These are phyloP conservation scores for Cryptococcus depauperatus DNA, from an alignment of 1,284 basidiomycete genomes.

Conservation along the genomic window DNA sequence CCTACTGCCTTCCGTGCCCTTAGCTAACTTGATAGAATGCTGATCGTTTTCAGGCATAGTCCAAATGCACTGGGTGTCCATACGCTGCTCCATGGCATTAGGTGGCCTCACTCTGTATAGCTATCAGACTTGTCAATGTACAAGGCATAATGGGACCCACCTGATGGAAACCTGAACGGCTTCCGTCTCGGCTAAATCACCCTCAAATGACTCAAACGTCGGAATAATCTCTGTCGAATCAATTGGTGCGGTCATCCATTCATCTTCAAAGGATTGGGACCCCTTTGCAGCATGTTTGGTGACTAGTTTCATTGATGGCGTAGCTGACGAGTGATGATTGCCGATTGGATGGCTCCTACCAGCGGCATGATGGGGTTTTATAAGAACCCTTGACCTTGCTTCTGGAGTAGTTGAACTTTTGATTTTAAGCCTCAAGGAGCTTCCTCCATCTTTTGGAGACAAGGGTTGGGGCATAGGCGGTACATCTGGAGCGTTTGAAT, in stretches of 20 bases:
- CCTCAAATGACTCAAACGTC: conserved; percentile 11
- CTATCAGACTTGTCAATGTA: neutral
- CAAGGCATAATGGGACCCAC: conserved; percentile 43
- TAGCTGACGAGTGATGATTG: neutral
- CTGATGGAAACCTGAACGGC: conserved; percentile 82
- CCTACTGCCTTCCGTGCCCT: conserved; percentile 26
- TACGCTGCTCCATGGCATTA: conserved; percentile 42
- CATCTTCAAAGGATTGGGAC: conserved; percentile 11
- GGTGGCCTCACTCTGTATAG: conserved; percentile 59
- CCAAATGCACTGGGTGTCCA: conserved; percentile 30
- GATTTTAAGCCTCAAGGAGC: conserved; percentile 31
- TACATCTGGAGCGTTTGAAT: conserved; percentile 18
- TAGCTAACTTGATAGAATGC: conserved; percentile 34
- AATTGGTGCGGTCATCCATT: conserved; percentile 12
- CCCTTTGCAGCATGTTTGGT: conserved; percentile 7
- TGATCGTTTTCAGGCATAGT: conserved; percentile 31
- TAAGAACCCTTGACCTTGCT: conserved; percentile 28
- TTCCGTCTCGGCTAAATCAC: conserved; percentile 47
- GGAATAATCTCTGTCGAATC: neutral
- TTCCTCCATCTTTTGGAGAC: conserved; percentile 21
- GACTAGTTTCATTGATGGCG: conserved; percentile 10
- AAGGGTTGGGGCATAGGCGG: conserved; percentile 8
- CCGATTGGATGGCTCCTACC: neutral
- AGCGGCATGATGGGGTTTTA: conserved; percentile 16
- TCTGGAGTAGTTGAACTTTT: conserved; percentile 39